Percentiles rank a stretch among this genome's conserved stretches.
These are phyloP conservation scores for Hanseniaspora guilliermondii DNA, from an alignment of 805 yeast species.

Conservation along the genomic window DNA sequence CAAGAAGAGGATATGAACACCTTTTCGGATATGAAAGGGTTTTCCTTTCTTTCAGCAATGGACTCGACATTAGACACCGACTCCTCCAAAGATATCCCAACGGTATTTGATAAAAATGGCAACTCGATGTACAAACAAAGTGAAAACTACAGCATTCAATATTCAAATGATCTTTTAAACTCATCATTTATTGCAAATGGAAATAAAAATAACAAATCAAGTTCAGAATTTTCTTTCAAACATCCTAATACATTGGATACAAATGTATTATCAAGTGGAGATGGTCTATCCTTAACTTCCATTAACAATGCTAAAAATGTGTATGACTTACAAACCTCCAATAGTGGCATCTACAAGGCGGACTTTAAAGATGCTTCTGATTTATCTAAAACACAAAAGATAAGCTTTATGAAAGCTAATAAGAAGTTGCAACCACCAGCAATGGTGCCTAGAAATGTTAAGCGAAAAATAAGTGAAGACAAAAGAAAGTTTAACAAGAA, in stretches of 20 bases:
- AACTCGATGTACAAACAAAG: not conserved
- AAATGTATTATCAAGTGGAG: not conserved
- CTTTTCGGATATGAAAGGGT: not conserved
- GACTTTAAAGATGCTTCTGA: not conserved
- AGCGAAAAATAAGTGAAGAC: not conserved
- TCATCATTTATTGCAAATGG: not conserved
- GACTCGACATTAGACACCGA: not conserved
- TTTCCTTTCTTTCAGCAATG: not conserved
- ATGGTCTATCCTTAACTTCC: too few species aligned
- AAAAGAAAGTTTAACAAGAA: not conserved
- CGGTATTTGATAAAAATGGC: not conserved
- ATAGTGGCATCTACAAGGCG: not conserved
- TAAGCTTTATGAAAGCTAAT: not conserved
- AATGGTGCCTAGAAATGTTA: not conserved
- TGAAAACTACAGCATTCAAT: not conserved
- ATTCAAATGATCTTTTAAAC: not conserved
- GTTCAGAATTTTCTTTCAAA: not conserved
- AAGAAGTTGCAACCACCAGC: constrained; percentile 3
- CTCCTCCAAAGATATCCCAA: not conserved
- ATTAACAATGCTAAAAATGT: too few species aligned
- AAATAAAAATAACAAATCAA: not conserved
- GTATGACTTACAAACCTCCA: too few species aligned
- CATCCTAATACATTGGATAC: not conserved
- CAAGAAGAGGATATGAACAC: not conserved
- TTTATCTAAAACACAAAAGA: not conserved